Percentiles rank a stretch among this genome's conserved stretches.
Evolutionary conservation across 208 protist species (phyloP).

Genomic region (Trypanosoma scelopori): DNA sequence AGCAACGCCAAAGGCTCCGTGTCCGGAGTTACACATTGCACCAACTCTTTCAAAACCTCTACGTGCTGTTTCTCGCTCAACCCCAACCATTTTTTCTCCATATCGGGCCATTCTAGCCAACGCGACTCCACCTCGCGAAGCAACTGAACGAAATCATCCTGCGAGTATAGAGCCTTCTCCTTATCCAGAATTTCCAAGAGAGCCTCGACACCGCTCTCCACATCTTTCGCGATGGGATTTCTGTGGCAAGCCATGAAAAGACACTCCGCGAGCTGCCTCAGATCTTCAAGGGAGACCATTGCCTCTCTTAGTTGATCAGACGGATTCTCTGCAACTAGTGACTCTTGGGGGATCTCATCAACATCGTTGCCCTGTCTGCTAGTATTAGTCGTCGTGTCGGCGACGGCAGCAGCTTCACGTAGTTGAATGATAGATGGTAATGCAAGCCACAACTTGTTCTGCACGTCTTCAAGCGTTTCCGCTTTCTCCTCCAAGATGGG

Average conservation of each 20-base stretch:
- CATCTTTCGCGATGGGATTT: slow-evolving; percentile 59
- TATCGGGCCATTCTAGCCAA: slow-evolving; percentile 51
- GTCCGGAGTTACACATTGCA: slow-evolving; percentile 75
- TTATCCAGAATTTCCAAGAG: slow-evolving; percentile 34
- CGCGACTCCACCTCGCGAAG: slow-evolving; percentile 39
- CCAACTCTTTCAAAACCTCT: slow-evolving; percentile 46
- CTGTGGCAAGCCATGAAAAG: slow-evolving; percentile 63
- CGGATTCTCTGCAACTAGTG: slow-evolving; percentile 11
- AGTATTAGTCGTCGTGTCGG: background rate
- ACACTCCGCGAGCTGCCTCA: slow-evolving; percentile 57
- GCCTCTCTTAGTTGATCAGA: slow-evolving; percentile 14
- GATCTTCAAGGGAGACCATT: slow-evolving; percentile 41
- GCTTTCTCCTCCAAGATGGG: slow-evolving; percentile 7
- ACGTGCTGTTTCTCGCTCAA: slow-evolving; percentile 29
- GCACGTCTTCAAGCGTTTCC: slow-evolving; percentile 44
- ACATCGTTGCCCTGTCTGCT: background rate
- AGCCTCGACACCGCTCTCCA: slow-evolving; percentile 29
- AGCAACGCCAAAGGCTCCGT: slow-evolving; percentile 61
- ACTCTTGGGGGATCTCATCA: slow-evolving; percentile 13
- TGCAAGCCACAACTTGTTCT: slow-evolving; percentile 63
- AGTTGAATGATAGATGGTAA: slow-evolving; percentile 43
- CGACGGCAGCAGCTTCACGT: slow-evolving; percentile 7
- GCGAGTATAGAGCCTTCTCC: slow-evolving; percentile 31
- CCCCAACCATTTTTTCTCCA: slow-evolving; percentile 24
- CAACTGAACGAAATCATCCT: slow-evolving; percentile 43